Percentiles rank a stretch among this genome's conserved stretches.
Conservation (phyloP, 352 stramenopile genomes). For the Blastocystis sp. region DNA sequence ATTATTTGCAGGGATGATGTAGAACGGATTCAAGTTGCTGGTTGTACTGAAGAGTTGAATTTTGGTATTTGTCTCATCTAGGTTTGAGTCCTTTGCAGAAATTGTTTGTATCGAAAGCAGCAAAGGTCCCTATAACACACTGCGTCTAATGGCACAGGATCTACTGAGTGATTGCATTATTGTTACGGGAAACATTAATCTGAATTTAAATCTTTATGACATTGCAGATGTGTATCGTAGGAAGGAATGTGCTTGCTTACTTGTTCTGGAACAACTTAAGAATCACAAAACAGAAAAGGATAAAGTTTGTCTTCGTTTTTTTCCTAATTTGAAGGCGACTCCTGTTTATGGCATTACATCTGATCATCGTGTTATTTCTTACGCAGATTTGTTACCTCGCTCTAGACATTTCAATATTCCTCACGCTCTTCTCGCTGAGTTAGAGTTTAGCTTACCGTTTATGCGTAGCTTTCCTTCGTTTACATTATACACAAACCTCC, state of each 20-base stretch:
- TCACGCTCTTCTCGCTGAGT: neutral
- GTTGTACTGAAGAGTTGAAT: neutral
- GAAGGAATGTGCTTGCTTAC: neutral
- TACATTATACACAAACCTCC: conserved; percentile 26
- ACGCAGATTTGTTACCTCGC: neutral
- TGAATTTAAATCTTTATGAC: neutral
- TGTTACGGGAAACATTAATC: neutral
- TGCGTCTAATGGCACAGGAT: neutral
- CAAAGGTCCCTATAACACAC: neutral
- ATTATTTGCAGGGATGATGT: conserved; percentile 13
- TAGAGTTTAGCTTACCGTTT: neutral
- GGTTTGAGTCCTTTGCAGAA: neutral
- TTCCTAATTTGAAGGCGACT: neutral
- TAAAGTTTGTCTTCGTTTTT: neutral
- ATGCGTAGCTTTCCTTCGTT: conserved; percentile 24
- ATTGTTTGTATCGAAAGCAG: neutral
- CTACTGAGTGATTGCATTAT: neutral
- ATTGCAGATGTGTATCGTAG: neutral
- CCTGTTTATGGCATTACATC: conserved; percentile 29
- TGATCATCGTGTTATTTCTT: conserved; percentile 10
- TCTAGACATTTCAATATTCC: conserved; percentile 8
- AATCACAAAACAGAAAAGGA: conserved; percentile 19
- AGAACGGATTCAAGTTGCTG: neutral
- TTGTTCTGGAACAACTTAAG: neutral
- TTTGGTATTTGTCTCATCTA: neutral